Base-by-base conservation (phyloP, 257 asterid species). In the Lycium barbarum region DNA sequence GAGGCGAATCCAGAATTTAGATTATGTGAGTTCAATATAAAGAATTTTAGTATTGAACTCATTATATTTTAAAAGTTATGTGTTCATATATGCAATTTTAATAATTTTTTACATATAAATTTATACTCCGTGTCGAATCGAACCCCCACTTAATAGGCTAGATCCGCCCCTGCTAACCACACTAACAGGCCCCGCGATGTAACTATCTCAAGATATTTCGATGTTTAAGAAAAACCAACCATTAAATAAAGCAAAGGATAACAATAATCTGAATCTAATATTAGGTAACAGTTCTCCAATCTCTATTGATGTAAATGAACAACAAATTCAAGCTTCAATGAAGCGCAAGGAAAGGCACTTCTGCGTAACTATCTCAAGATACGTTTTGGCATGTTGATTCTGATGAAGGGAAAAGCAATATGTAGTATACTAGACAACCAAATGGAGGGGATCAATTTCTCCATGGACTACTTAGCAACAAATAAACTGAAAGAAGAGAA, bases 371-470 rank as follows among this genome's bases (percentile, higher is more conserved):
- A 17, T 40, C 55, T 9, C 33, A 15, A 71, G 54, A 9, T 71
- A 40, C 0, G 3, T 51, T 49, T 49, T 74, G 43, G 81, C 45
- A 1, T 74, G 81, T 74, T 22, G 55, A 74, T 49, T 68, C 22
- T 13, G 43, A 22, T 74, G 11, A 45, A 15, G 3, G 18, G 0
- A 3, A 11, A 47, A 47, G 81, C 43, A 49, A 20, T 12, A 47
- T 74, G 61, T 74, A 7, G 81, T 74, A 74, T 3, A 20, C 20
- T 74, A 3, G 62, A 74, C 62, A 43, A 74, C 81, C 61, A 74
- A 49, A 49, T 1, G 22, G 62, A 49, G 62, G 57, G 20, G 49
- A 74, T 49, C 45, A 13, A 47, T 74, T 20, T 49, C 22, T 49
- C 81, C 40, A 49, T 13, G 81, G 81, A 74, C 40, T 74, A 74